Conservation (phyloP, 140 eudicot species). For the Anethum foeniculum region DNA sequence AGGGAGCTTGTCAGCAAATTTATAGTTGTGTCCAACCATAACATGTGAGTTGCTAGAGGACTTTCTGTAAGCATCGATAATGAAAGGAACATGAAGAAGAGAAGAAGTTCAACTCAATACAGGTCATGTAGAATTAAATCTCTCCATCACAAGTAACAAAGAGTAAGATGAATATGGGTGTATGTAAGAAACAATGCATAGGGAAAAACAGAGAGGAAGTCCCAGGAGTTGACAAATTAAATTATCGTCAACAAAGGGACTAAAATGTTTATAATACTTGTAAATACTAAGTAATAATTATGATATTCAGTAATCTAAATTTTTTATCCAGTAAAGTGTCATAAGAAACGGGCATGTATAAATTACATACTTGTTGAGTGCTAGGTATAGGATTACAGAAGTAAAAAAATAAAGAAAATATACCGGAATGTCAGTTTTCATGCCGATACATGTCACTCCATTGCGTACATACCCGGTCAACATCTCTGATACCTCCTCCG, state of each 20-base stretch:
- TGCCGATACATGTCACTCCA: slow-evolving; percentile 91
- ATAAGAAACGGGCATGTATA: not conserved
- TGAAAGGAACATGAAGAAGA: slow-evolving; percentile 3
- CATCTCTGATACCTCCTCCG: slow-evolving; percentile 63
- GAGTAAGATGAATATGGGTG: not conserved
- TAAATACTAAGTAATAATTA: not conserved
- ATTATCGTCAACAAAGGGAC: not conserved
- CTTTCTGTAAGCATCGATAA: not conserved
- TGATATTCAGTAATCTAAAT: not conserved
- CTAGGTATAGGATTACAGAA: not conserved
- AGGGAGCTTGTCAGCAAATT: slow-evolving; percentile 14
- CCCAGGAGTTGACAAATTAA: not conserved
- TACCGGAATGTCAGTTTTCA: slow-evolving; percentile 98
- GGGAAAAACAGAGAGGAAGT: not conserved
- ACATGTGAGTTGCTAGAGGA: slow-evolving; percentile 9
- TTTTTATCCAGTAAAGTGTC: not conserved
- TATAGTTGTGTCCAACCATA: not conserved
- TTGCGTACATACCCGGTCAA: slow-evolving; percentile 87
- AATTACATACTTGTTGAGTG: not conserved
- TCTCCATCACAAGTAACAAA: not conserved
- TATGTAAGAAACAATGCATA: not conserved
- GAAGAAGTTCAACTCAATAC: not conserved
- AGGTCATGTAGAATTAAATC: not conserved
- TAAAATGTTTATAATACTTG: not conserved
- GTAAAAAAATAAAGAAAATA: not conserved